Conservation (phyloP, 192 early-diverging fungal species). For the Umbelopsis isabellina region DNA sequence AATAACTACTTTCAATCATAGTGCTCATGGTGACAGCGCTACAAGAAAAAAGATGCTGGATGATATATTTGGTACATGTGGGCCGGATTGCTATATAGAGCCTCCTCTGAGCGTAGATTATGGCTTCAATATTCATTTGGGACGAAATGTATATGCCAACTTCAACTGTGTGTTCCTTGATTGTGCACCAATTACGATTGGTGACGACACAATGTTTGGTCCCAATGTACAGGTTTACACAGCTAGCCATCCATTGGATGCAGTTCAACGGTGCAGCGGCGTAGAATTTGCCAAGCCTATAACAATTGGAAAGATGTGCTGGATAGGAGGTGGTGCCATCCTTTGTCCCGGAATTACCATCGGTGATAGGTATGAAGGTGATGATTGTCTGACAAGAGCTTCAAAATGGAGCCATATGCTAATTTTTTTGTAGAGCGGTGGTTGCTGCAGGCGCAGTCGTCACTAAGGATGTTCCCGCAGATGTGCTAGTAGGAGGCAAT, state of each 20-base stretch:
- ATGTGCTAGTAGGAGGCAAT: constrained; percentile 83
- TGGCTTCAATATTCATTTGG: constrained; percentile 77
- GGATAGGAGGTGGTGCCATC: constrained; percentile 83
- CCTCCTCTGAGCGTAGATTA: constrained; percentile 79
- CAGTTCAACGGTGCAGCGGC: constrained; percentile 43
- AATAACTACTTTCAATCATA: constrained; percentile 40
- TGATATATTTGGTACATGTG: constrained; percentile 61
- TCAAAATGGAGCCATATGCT: not conserved
- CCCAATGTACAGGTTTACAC: constrained; percentile 79
- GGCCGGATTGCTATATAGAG: constrained; percentile 61
- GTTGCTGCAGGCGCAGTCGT: constrained; percentile 86
- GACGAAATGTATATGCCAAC: constrained; percentile 79
- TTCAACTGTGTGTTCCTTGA: constrained; percentile 78
- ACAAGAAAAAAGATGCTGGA: constrained; percentile 34
- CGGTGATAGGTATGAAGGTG: constrained; percentile 59
- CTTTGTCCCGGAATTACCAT: constrained; percentile 89
- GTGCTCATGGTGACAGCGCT: constrained; percentile 35
- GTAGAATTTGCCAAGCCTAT: constrained; percentile 49
- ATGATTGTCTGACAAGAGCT: constrained; percentile 4
- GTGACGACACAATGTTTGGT: constrained; percentile 72
- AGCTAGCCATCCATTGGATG: constrained; percentile 74
- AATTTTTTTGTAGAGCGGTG: constrained; percentile 30
- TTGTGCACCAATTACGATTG: constrained; percentile 70
- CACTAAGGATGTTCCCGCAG: constrained; percentile 81
- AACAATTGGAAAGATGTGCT: constrained; percentile 85